These are phyloP conservation scores for Lunasporangiospora selenospora DNA, from an alignment of 192 early-diverging fungal species.

Conservation along the genomic window DNA sequence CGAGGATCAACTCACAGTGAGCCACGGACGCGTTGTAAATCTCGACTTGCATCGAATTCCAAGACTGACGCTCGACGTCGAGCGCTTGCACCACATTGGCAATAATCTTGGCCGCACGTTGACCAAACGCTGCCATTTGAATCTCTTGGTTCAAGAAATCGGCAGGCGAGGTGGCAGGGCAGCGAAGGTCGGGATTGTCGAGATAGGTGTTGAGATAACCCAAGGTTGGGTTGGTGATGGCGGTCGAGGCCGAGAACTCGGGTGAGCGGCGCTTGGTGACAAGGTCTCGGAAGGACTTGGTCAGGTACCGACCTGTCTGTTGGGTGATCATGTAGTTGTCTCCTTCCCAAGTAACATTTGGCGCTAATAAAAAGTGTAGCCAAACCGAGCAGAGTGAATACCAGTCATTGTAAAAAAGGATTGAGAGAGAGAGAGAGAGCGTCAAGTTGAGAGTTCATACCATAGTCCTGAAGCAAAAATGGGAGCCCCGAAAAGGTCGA, in stretches of 20 bases:
- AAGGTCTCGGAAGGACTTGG: slow-evolving; percentile 43
- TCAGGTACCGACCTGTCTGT: slow-evolving; percentile 76
- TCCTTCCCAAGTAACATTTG: slow-evolving; percentile 83
- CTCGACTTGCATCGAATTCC: slow-evolving; percentile 80
- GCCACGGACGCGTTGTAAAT: slow-evolving; percentile 74
- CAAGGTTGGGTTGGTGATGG: slow-evolving; percentile 35
- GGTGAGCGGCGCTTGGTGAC: slow-evolving; percentile 35
- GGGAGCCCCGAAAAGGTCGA: slow-evolving; percentile 73
- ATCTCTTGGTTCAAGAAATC: slow-evolving; percentile 48
- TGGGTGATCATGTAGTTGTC: slow-evolving; percentile 88
- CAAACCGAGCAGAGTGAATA: too few relatives aligned
- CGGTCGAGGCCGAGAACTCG: slow-evolving; percentile 7
- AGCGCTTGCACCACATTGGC: slow-evolving; percentile 67
- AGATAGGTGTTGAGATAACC: slow-evolving; percentile 56
- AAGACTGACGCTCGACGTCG: slow-evolving; percentile 63
- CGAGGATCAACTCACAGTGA: slow-evolving; percentile 79
- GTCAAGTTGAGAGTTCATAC: too few relatives aligned
- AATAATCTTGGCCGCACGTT: slow-evolving; percentile 71
- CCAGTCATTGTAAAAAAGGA: too few relatives aligned
- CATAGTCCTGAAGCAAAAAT: slow-evolving; percentile 70
- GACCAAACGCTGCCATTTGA: slow-evolving; percentile 73
- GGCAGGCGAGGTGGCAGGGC: slow-evolving; percentile 30
- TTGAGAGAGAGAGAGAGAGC: too few relatives aligned
- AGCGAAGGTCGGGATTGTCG: slow-evolving; percentile 61
- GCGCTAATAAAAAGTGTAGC: too few relatives aligned